Evolutionary conservation across 129 eudicot species (phyloP).

Genomic region (Tagetes patula): DNA sequence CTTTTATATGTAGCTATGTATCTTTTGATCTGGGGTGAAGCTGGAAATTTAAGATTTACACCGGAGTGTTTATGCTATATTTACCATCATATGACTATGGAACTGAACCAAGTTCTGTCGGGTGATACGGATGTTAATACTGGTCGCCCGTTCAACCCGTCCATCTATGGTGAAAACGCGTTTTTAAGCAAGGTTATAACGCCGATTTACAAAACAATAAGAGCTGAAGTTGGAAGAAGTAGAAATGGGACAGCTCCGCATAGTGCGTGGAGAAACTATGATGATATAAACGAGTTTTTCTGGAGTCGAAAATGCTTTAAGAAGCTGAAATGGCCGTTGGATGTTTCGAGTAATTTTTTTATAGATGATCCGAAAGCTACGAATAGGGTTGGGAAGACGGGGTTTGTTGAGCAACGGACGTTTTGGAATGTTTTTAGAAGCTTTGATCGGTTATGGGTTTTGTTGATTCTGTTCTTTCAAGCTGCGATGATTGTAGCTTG

Average conservation of each 20-base stretch:
- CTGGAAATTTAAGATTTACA: conserved; percentile 72
- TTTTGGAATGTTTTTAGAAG: conserved; percentile 88
- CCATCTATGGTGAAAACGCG: conserved; percentile 51
- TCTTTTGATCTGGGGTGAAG: conserved; percentile 83
- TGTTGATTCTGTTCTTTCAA: conserved; percentile 70
- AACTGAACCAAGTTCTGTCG: conserved; percentile 63
- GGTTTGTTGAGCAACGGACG: conserved; percentile 90
- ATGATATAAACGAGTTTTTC: conserved; percentile 85
- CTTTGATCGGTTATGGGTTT: conserved; percentile 86
- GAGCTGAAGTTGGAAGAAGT: conserved; percentile 67
- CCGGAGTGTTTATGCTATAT: conserved; percentile 87
- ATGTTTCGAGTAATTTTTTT: conserved; percentile 49
- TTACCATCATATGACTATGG: conserved; percentile 74
- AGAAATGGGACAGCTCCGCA: conserved; percentile 82
- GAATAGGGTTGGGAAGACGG: conserved; percentile 79
- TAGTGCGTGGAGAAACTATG: conserved; percentile 94
- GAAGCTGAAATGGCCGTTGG: conserved; percentile 80
- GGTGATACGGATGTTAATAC: conserved; percentile 54
- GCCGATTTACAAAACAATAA: conserved; percentile 57
- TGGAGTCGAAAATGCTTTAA: conserved; percentile 81
- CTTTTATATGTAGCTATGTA: conserved; percentile 75
- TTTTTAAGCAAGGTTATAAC: conserved; percentile 51
- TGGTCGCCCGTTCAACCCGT: conserved; percentile 57
- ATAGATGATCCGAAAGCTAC: conserved; percentile 27
- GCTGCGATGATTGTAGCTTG: conserved; percentile 78